A percentile compares a stretch with the other conserved stretches of the same genome.
phyloP scores from a whole-genome alignment of 371 early-diverging fungal species.

The Paraphysoderma sedebokerense region DNA sequence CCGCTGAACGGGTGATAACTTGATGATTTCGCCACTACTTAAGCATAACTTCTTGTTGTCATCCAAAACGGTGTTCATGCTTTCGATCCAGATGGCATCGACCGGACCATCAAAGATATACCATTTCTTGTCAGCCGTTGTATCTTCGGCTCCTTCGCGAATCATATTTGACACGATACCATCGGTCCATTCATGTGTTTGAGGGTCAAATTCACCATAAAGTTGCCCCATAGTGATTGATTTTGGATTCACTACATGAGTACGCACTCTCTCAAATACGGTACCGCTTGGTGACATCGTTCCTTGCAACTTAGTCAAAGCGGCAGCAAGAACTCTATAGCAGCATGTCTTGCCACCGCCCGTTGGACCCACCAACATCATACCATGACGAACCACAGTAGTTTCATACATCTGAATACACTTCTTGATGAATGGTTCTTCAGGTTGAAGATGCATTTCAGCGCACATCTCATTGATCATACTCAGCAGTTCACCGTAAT shows the following conservation, averaged over 20 bases:
- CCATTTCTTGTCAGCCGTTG: slow-evolving; percentile 32
- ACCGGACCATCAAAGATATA: slow-evolving; percentile 49
- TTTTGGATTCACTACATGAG: slow-evolving; percentile 34
- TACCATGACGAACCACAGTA: slow-evolving; percentile 34
- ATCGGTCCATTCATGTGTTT: slow-evolving; percentile 43
- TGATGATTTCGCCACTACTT: slow-evolving; percentile 41
- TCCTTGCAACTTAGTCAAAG: slow-evolving; percentile 7
- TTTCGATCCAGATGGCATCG: slow-evolving; percentile 47
- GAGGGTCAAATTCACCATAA: slow-evolving; percentile 41
- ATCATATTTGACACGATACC: slow-evolving; percentile 33
- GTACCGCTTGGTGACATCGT: background rate
- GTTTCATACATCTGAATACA: slow-evolving; percentile 41
- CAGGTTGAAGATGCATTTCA: slow-evolving; percentile 19
- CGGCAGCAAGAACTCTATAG: slow-evolving; percentile 15
- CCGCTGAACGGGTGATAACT: slow-evolving; percentile 30
- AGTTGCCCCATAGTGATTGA: slow-evolving; percentile 47
- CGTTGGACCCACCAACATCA: slow-evolving; percentile 40
- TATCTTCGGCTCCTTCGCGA: slow-evolving; percentile 30
- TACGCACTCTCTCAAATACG: slow-evolving; percentile 9
- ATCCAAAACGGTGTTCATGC: slow-evolving; percentile 44
- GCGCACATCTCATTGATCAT: slow-evolving; percentile 18
- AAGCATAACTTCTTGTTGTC: slow-evolving; percentile 46
- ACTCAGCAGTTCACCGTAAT: slow-evolving; percentile 25
- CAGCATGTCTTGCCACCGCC: slow-evolving; percentile 39
- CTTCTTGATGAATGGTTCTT: slow-evolving; percentile 27